A percentile compares a stretch with the other conserved stretches of the same genome.
phyloP scores from a whole-genome alignment of 768 basidiomycete genomes.

The Mrakia gelida region DNA sequence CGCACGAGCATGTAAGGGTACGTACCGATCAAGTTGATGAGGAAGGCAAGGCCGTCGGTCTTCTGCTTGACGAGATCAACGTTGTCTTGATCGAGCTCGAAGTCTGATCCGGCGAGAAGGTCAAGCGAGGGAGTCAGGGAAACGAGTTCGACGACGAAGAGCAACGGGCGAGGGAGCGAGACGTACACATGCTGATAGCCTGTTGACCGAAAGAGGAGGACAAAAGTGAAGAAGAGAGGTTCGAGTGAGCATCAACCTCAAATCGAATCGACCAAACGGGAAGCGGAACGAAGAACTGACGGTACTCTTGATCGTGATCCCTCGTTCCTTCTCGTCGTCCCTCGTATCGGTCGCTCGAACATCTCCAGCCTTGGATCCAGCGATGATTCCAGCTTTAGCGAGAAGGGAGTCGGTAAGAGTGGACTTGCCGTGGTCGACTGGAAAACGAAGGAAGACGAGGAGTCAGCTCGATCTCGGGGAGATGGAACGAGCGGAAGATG shows the following conservation, averaged over 20 bases:
- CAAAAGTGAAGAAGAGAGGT: too few species aligned
- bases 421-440: constrained; percentile 99
- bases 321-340: constrained; percentile 97
- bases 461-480: not conserved
- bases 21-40: constrained; percentile 91
- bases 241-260: too few species aligned
- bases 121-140: not conserved
- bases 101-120: constrained; percentile 80
- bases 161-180: not conserved
- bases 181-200: too few species aligned
- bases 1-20: not conserved
- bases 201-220: too few species aligned
- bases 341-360: constrained; percentile 54
- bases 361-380: constrained; percentile 87
- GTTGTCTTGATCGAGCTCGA: constrained; percentile 86
- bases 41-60: constrained; percentile 88
- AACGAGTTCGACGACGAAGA: not conserved
- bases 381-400: constrained; percentile 99
- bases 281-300: not conserved
- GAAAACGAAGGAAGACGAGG: constrained; percentile 4
- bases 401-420: constrained; percentile 98
- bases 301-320: constrained; percentile 99
- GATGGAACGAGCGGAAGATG: not conserved
- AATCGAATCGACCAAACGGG: too few species aligned
- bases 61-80: constrained; percentile 83